Evolutionary conservation across 2,329 filamentous ascomycete genomes (phyloP).

Genomic region (Microthyrium microscopicum): DNA sequence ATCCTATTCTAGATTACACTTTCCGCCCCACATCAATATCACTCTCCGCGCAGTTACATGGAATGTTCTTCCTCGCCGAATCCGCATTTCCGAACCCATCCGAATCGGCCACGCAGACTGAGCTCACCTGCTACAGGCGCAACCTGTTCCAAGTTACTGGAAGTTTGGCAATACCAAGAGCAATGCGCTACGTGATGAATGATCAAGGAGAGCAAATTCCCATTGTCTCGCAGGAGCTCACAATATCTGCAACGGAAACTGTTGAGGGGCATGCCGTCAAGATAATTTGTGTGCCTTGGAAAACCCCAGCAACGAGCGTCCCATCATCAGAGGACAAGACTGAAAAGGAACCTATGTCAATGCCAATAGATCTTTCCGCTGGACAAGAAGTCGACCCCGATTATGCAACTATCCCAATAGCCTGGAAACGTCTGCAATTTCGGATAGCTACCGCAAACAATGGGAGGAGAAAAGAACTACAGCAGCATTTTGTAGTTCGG

Average conservation of each 20-base stretch:
- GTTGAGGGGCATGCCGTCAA: constrained; percentile 85
- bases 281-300: constrained; percentile 95
- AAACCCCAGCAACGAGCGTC: constrained; percentile 65
- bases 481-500: constrained; percentile 87
- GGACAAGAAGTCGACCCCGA: constrained; percentile 62
- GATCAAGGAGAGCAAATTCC: constrained; percentile 73
- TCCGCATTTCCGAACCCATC: constrained; percentile 48
- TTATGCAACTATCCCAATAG: constrained; percentile 78
- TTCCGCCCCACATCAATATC: constrained; percentile 46
- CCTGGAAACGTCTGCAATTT: constrained; percentile 88
- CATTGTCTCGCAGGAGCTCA: constrained; percentile 68
- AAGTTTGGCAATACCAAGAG: constrained; percentile 63
- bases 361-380: constrained; percentile 52
- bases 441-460: constrained; percentile 94
- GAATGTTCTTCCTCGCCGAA: constrained; percentile 80
- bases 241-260: constrained; percentile 84
- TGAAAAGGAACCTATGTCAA: constrained; percentile 74
- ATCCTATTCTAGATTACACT: constrained; percentile 47
- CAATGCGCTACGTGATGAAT: constrained; percentile 62
- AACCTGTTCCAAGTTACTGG: constrained; percentile 95
- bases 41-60: constrained; percentile 63
- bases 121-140: constrained; percentile 87
- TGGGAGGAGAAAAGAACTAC: constrained; percentile 79
- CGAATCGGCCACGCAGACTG: constrained; percentile 46
- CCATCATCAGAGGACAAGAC: constrained; percentile 37